Base-by-base conservation (phyloP, 371 early-diverging fungal genomes). In the Parasitella parasitica region DNA sequence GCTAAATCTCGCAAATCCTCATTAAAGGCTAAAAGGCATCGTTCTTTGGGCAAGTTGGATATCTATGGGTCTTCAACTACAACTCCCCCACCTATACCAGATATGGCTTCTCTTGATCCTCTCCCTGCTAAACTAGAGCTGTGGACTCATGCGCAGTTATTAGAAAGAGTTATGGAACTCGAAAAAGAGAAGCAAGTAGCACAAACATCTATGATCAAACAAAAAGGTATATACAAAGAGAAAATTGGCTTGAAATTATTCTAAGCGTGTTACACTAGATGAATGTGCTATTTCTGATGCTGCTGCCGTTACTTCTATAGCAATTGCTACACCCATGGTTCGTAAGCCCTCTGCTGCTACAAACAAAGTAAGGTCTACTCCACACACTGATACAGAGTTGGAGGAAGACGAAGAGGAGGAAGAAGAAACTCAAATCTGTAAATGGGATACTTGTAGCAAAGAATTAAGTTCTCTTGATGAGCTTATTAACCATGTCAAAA, bases 401-500 rank as follows among this genome's bases (percentile, higher is more conserved):
- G 67, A 69, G 4, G 67, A 64, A 20, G 70, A 64, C 8, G 62
- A 69, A 5, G 67, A 67, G 30, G 69, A 69, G n/a, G 63, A 72
- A 24, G 59, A 63, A n/a, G 64, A 61, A n/a, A 26, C 54, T 24
- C 69, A 62, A 12, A 66, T 64, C 56, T 89, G 89, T 69, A 64
- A 72, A 70, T 89, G 89, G 89, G 69, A 72, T 26, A 70, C 72
- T 36, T 89, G 89, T 53, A 56, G 64, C 39, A 56, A 68, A 3
- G 67, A 79, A 35, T 79, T 86, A 27, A 66, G 64, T 16, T 56
- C 71, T 6, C 69, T 85, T 50, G 79, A 77, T 9, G 78, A 70
- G 1, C 55, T 89, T 61, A 86, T 86, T 37, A 64, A 67, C 13
- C 89, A 89, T 59, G 81, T 86, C 18, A 82, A 81, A 28, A 81